Percentiles rank a stretch among this genome's conserved stretches.
Evolutionary conservation across 2,329 filamentous ascomycete genomes (phyloP).

Genomic region (Microsporum ferrugineum): DNA sequence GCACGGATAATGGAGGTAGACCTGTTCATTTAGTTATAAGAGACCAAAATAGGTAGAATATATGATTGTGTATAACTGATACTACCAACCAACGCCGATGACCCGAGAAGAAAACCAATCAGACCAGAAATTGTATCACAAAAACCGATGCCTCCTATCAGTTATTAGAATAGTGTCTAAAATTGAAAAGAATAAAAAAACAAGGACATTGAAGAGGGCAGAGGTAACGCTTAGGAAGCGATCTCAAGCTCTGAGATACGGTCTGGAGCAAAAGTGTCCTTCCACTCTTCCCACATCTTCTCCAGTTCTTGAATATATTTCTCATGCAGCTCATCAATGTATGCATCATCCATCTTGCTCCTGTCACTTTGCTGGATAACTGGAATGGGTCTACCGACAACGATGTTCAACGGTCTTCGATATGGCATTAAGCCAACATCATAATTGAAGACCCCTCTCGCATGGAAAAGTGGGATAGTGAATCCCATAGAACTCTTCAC

Average conservation of each 20-base stretch:
- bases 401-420: constrained; percentile 72
- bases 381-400: constrained; percentile 71
- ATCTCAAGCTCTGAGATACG: constrained; percentile 36
- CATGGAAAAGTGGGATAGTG: constrained; percentile 81
- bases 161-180: background rate
- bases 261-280: constrained; percentile 36
- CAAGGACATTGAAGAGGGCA: background rate
- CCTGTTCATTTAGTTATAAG: background rate
- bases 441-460: constrained; percentile 90
- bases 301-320: constrained; percentile 57
- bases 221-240: constrained; percentile 21
- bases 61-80: background rate
- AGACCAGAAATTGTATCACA: background rate
- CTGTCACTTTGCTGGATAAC: constrained; percentile 48
- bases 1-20: background rate
- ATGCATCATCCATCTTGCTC: constrained; percentile 56
- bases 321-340: constrained; percentile 69
- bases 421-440: constrained; percentile 96
- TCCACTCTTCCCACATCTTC: constrained; percentile 38
- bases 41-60: background rate
- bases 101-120: background rate
- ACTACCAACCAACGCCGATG: background rate
- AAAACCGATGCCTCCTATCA: background rate
- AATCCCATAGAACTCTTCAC: constrained; percentile 82
- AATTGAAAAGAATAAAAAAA: background rate